Evolutionary conservation across 2,329 filamentous ascomycete genomes (phyloP).

Genomic region (Diplodia corticola): DNA sequence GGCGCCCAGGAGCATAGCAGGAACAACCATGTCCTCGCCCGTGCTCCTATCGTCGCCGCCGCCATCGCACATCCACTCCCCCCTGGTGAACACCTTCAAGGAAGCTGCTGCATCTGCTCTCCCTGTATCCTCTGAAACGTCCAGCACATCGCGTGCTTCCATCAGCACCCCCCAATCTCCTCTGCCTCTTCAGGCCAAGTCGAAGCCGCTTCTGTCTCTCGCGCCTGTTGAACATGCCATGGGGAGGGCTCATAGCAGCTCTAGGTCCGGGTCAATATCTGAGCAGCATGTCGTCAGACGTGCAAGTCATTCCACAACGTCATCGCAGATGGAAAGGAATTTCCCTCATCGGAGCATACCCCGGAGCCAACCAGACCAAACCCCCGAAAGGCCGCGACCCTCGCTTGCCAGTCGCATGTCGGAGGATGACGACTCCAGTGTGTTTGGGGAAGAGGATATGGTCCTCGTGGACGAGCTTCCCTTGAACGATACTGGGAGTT

Average conservation of each 20-base stretch:
- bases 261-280: constrained; percentile 18
- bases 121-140: constrained; percentile 15
- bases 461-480: constrained; percentile 22
- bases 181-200: constrained; percentile 31
- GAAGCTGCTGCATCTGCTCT: constrained; percentile 33
- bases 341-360: constrained; percentile 17
- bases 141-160: constrained; percentile 32
- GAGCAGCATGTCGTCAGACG: constrained; percentile 4
- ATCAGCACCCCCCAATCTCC: constrained; percentile 35
- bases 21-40: constrained; percentile 38
- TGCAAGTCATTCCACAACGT: constrained; percentile 22
- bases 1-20: constrained; percentile 32
- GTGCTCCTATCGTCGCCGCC: constrained; percentile 36
- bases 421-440: constrained; percentile 21
- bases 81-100: constrained; percentile 38
- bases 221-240: constrained; percentile 24
- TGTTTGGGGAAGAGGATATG: constrained; percentile 22
- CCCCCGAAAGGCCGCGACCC: constrained; percentile 2
- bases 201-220: constrained; percentile 32
- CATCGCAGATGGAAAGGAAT: constrained; percentile 17
- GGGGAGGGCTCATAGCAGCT: constrained; percentile 1
- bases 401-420: constrained; percentile 9
- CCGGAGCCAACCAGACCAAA: constrained; percentile 12
- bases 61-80: constrained; percentile 42
- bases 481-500: constrained; percentile 13